Evolutionary conservation across 371 early-diverging fungal genomes (phyloP).

Genomic region (Synchytrium microbalum): DNA sequence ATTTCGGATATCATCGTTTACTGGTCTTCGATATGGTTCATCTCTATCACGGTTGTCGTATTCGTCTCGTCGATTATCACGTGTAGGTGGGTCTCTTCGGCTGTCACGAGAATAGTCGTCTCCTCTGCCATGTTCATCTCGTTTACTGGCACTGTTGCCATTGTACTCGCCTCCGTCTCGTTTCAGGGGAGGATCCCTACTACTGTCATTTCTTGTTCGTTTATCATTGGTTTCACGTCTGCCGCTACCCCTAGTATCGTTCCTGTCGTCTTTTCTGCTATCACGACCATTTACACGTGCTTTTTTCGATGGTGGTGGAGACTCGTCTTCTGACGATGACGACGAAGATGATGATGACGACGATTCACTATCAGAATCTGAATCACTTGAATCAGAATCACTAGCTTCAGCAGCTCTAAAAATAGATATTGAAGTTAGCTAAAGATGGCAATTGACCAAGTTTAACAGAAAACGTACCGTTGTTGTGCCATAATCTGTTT

Average conservation of each 20-base stretch:
- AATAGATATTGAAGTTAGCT: background rate
- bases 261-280: background rate
- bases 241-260: background rate
- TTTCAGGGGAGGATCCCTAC: too few relatives aligned
- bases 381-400: too few relatives aligned
- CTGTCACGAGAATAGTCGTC: too few relatives aligned
- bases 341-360: background rate
- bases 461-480: constrained; percentile 27
- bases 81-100: too few relatives aligned
- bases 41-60: too few relatives aligned
- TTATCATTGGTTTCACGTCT: background rate
- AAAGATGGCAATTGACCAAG: background rate
- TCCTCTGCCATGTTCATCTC: too few relatives aligned
- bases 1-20: too few relatives aligned
- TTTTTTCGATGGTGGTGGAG: background rate
- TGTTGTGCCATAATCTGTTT: constrained; percentile 40
- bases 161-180: background rate
- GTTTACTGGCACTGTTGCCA: background rate
- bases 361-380: background rate
- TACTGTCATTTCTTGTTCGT: background rate
- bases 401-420: background rate
- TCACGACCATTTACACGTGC: background rate
- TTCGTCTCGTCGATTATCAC: too few relatives aligned
- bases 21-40: too few relatives aligned
- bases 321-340: background rate